phyloP scores from a whole-genome alignment of 176 grass and related monocot genomes.

The Stipa capillata region DNA sequence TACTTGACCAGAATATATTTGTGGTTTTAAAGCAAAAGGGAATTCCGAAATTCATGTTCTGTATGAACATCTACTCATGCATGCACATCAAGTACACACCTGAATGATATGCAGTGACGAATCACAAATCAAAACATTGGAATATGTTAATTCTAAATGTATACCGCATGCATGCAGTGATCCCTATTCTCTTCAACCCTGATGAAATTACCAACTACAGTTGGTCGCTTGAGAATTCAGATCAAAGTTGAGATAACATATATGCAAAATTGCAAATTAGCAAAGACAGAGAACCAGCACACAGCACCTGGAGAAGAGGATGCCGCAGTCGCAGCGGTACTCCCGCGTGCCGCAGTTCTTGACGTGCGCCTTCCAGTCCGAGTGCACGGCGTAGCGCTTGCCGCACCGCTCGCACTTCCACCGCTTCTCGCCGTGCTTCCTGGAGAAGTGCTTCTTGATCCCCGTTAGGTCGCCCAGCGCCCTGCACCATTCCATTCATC shows the following conservation, averaged over 20 bases:
- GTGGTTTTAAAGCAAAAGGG: background rate
- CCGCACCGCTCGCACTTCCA: constrained; percentile 88
- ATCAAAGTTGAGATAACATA: background rate
- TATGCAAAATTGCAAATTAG: background rate
- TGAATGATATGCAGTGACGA: background rate
- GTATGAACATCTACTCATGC: background rate
- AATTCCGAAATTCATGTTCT: background rate
- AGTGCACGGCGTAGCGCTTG: constrained; percentile 91
- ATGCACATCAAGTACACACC: background rate
- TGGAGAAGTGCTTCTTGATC: constrained; percentile 93
- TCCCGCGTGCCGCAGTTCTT: constrained; percentile 92
- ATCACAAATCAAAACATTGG: background rate
- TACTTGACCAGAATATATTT: background rate
- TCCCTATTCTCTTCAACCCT: background rate
- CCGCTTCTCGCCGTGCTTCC: constrained; percentile 97
- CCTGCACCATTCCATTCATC: too few species aligned
- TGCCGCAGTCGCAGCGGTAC: constrained; percentile 89
- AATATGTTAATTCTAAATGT: background rate
- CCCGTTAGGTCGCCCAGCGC: constrained; percentile 90
- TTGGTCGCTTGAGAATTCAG: background rate
- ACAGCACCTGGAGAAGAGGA: constrained; percentile 79
- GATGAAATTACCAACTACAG: background rate
- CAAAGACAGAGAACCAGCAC: background rate
- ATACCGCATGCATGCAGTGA: background rate
- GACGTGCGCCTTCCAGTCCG: constrained; percentile 98